Evolutionary conservation across 2,329 filamentous ascomycete species (phyloP).

Genomic region (Didymella sp.): DNA sequence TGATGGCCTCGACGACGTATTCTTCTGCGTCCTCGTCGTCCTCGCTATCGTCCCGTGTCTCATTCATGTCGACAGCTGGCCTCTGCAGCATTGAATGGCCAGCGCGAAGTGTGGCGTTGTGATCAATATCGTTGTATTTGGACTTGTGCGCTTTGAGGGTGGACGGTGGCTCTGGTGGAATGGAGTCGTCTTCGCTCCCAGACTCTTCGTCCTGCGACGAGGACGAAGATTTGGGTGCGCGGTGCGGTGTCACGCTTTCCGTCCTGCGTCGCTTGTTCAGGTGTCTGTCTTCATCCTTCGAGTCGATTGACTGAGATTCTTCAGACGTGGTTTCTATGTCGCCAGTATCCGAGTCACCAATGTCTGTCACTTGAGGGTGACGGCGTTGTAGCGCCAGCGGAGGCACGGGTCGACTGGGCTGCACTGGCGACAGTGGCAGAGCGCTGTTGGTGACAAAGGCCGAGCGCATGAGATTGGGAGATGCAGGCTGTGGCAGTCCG

Average conservation of each 20-base stretch:
- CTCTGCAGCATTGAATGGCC: background rate
- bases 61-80: background rate
- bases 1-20: constrained; percentile 40
- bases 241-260: constrained; percentile 17
- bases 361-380: constrained; percentile 13
- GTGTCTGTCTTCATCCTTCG: background rate
- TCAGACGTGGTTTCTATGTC: too few species aligned
- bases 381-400: background rate
- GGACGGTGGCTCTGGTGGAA: background rate
- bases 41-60: background rate
- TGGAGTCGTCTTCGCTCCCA: background rate
- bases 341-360: too few species aligned
- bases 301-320: background rate
- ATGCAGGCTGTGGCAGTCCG: constrained; percentile 15
- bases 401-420: background rate
- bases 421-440: constrained; percentile 31
- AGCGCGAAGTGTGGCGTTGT: background rate
- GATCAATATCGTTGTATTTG: background rate
- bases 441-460: constrained; percentile 45
- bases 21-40: constrained; percentile 29
- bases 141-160: background rate
- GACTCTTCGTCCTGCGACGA: background rate
- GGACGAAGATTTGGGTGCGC: background rate
- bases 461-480: constrained; percentile 35
- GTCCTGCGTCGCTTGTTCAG: constrained; percentile 25